These are phyloP conservation scores for Kurtzmaniella natalensis DNA, from an alignment of 1,139 yeast species.

Conservation along the genomic window DNA sequence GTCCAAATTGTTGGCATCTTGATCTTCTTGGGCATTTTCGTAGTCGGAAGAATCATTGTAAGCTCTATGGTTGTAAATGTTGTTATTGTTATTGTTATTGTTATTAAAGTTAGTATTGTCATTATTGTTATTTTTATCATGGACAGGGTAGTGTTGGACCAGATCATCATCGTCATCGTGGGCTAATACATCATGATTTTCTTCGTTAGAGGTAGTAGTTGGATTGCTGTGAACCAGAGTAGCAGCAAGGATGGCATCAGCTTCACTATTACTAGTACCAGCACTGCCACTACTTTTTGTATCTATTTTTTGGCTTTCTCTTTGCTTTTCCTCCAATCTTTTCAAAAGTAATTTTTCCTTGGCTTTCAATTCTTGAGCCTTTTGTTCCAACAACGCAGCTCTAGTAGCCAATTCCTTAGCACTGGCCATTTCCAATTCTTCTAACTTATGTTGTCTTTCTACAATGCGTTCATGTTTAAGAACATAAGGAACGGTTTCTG, in stretches of 20 bases:
- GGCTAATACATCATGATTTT: not conserved
- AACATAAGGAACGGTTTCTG: constrained; percentile 79
- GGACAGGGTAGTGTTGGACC: too few relatives aligned
- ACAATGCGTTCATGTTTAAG: constrained; percentile 70
- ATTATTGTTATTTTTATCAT: not conserved
- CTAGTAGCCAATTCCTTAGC: constrained; percentile 68
- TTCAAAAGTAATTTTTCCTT: constrained; percentile 54
- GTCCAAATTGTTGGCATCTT: not conserved
- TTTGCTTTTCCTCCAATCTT: constrained; percentile 18
- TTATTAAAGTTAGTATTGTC: not conserved
- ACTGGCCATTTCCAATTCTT: constrained; percentile 72
- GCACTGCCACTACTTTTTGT: too few relatives aligned
- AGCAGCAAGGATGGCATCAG: constrained; percentile 4
- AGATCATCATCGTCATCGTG: not conserved
- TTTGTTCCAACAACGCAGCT: constrained; percentile 72
- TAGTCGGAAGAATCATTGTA: not conserved
- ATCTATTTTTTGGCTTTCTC: too few relatives aligned
- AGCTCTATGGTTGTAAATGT: not conserved
- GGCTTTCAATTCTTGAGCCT: constrained; percentile 68
- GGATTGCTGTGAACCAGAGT: not conserved
- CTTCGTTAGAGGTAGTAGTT: constrained; percentile 2
- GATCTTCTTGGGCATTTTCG: not conserved
- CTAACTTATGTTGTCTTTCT: constrained; percentile 72
- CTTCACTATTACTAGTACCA: constrained; percentile 7
- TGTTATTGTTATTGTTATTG: not conserved